Percentiles rank a stretch among this genome's conserved stretches.
These are phyloP conservation scores for Coniochaeta sp. DNA, from an alignment of 2,329 filamentous ascomycete species.

Conservation along the genomic window DNA sequence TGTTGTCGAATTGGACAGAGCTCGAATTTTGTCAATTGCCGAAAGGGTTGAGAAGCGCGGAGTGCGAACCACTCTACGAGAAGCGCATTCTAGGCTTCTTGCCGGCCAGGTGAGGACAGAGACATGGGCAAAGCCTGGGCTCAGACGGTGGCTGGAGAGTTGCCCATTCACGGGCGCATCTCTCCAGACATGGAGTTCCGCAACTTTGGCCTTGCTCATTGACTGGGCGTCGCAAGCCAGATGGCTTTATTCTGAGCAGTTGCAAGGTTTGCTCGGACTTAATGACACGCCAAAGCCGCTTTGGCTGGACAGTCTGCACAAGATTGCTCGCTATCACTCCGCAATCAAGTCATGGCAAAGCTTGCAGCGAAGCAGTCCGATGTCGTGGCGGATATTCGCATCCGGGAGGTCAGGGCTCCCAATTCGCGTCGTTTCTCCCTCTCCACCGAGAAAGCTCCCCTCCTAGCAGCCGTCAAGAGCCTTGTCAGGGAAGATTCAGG, in stretches of 20 bases:
- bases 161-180: conserved; percentile 8
- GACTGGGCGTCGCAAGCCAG: conserved; percentile 13
- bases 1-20: conserved; percentile 7
- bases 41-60: conserved; percentile 5
- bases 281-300: conserved; percentile 6
- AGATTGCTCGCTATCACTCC: conserved; percentile 13
- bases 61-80: conserved; percentile 5
- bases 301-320: conserved; percentile 11
- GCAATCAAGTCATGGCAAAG: conserved; percentile 12
- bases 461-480: not conserved
- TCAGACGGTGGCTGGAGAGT: conserved; percentile 5
- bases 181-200: conserved; percentile 4
- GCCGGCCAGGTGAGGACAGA: conserved; percentile 5
- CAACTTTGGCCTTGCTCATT: conserved; percentile 4
- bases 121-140: conserved; percentile 5
- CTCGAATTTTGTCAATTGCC: conserved; percentile 6
- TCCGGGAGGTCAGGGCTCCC: conserved; percentile 10
- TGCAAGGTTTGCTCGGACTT: conserved; percentile 9
- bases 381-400: conserved; percentile 11
- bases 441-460: not conserved
- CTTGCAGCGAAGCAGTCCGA: conserved; percentile 9
- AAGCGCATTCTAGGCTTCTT: conserved; percentile 6
- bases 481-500: not conserved
- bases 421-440: conserved; percentile 4
- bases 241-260: conserved; percentile 9